Base-by-base conservation (phyloP, 2,329 filamentous ascomycete species). In the Botrytis tulipae region DNA sequence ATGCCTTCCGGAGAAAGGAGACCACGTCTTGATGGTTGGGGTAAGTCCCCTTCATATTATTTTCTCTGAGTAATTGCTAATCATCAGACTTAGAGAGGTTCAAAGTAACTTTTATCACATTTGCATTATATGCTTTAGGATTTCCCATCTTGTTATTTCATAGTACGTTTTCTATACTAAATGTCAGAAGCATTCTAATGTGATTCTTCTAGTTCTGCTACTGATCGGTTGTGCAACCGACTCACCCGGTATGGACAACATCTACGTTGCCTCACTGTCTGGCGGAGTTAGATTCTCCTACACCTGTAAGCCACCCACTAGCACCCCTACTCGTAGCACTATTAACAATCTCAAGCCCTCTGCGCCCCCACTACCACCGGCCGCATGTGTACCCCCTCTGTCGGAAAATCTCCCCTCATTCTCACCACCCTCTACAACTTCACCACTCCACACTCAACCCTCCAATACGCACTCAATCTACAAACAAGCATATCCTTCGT, bases 241-340 rank as follows among this genome's bases (percentile, higher is more conserved):
- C 54, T 71, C 69, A 5, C 69, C 57, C n/a, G 69, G 69, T 6
- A 71, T 71, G 57, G 69, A 42, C 32, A 71, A 62, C 14, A 62
- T 71, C 32, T 71, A 71, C 69, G 32, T 71, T 18, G 40, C 57
- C 12, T 35, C 59, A 25, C 42, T 71, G 1, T 44, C 44, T 8
- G 16, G 7, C 22, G 40, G 29, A n/a, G 35, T 71, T 6, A n/a
- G 16, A 46, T 62, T 62, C 32, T 71, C 69, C 40, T 71, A 71
- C 42, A 71, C 69, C 4, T 71, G 69, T 71, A 62, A 62, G 69
- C 42, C 25, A 32, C 14, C 22, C 14, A 20, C 3, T 25, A 10
- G 9, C 3, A 32, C 20, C 46, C 35, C 20, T 29, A 25, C 42
- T 42, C n/a, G 12, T 51, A 32, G 2, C 42, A n/a, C 6, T 18